phyloP scores from a whole-genome alignment of 2,329 filamentous ascomycete genomes.

The Fusarium neocosmosporiellum region DNA sequence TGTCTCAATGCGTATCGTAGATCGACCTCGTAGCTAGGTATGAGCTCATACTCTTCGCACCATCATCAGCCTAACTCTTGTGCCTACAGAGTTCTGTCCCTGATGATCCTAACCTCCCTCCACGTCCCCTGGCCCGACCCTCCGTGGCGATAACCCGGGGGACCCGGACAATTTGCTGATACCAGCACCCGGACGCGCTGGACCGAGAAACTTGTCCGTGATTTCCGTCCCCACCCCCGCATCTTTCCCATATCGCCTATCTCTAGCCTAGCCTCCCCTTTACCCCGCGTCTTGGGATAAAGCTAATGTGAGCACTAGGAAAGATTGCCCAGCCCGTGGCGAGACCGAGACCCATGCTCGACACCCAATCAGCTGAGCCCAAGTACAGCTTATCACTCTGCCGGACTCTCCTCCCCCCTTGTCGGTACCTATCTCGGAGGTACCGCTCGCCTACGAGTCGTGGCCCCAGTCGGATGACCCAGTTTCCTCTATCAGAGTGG shows the following conservation, averaged over 20 bases:
- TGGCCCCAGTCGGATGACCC: neutral
- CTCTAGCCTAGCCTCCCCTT: neutral
- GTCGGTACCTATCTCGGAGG: neutral
- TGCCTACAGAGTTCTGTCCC: neutral
- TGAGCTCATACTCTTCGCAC: neutral
- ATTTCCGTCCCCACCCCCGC: conserved; percentile 8
- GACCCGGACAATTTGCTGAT: neutral
- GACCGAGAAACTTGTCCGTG: neutral
- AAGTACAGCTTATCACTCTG: neutral
- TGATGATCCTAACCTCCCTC: neutral
- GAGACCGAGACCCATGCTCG: neutral
- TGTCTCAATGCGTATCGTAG: neutral
- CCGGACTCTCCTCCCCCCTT: neutral
- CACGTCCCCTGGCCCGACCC: neutral
- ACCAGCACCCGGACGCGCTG: neutral
- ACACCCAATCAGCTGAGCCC: neutral
- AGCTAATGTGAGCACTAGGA: neutral
- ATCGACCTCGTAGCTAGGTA: neutral
- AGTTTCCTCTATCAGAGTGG: neutral
- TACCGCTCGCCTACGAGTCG: neutral
- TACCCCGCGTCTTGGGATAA: conserved; percentile 7
- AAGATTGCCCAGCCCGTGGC: neutral
- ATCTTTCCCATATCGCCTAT: neutral
- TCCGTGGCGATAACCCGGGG: neutral
- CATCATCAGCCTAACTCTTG: neutral